phyloP scores from a whole-genome alignment of 495 filamentous ascomycete species.

The Neurospora sp. region DNA sequence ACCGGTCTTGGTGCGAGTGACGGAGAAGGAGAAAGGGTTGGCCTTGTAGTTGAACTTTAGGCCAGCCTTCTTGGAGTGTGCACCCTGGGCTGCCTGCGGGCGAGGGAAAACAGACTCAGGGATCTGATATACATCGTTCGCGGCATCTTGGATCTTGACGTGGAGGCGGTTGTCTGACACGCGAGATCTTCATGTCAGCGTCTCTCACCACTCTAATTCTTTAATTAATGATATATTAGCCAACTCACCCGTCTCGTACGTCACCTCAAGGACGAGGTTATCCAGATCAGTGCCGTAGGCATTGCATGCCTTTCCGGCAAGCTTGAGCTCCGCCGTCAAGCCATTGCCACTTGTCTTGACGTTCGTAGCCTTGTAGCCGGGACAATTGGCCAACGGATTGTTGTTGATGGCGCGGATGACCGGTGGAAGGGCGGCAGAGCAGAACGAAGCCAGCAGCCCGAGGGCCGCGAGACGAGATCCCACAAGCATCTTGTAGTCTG shows the following conservation, averaged over 20 bases:
- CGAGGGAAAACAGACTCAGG: constrained; percentile 61
- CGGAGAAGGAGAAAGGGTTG: constrained; percentile 67
- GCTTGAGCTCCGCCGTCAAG: constrained; percentile 53
- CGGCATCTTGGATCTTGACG: constrained; percentile 70
- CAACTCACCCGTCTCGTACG: constrained; percentile 61
- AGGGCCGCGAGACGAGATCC: constrained; percentile 7
- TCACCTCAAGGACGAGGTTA: constrained; percentile 57
- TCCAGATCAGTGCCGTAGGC: constrained; percentile 59
- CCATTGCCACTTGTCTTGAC: constrained; percentile 40
- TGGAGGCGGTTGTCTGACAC: constrained; percentile 61
- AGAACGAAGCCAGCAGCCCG: constrained; percentile 9
- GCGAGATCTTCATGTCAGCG: not conserved
- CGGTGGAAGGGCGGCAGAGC: constrained; percentile 5
- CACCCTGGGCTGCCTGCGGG: constrained; percentile 27
- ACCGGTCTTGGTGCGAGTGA: constrained; percentile 48
- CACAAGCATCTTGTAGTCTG: constrained; percentile 6
- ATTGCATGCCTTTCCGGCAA: constrained; percentile 61
- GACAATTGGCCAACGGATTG: constrained; percentile 38
- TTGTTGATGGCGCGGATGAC: constrained; percentile 3
- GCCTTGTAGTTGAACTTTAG: constrained; percentile 56
- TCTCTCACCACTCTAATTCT: not conserved
- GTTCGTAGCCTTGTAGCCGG: constrained; percentile 63
- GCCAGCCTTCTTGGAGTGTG: constrained; percentile 25
- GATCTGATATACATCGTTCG: constrained; percentile 69
- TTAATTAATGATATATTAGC: not conserved